phyloP scores from a whole-genome alignment of 805 yeast species.

The Cyberlindnera xishuangbannaensis region DNA sequence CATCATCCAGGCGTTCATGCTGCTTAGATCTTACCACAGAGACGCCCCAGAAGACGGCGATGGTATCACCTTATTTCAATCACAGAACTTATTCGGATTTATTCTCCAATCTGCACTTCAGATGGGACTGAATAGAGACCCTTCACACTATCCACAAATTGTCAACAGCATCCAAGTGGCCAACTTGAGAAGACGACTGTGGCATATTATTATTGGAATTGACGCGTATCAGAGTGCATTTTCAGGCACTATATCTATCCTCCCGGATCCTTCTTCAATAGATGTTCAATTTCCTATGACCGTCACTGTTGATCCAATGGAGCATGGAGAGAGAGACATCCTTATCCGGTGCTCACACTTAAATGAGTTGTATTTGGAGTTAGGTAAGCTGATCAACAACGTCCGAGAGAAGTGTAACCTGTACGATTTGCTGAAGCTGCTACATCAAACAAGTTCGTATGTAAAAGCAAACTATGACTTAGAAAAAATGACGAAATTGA shows the following conservation, averaged over 20 bases:
- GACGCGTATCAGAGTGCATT: conserved; percentile 11
- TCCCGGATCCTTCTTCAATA: conserved; percentile 6
- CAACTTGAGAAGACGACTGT: conserved; percentile 17
- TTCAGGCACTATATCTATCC: conserved; percentile 11
- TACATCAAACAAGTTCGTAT: conserved; percentile 8
- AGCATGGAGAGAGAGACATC: conserved; percentile 10
- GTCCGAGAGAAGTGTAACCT: conserved; percentile 9
- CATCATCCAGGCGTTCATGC: conserved; percentile 37
- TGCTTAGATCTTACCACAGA: conserved; percentile 32
- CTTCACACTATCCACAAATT: conserved; percentile 23
- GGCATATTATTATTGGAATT: conserved; percentile 14
- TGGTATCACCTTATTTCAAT: conserved; percentile 34
- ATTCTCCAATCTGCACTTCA: conserved; percentile 37
- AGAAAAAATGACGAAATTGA: conserved; percentile 5
- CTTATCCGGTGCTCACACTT: conserved; percentile 2
- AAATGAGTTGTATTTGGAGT: conserved; percentile 5
- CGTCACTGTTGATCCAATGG: conserved; percentile 10
- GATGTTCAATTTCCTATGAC: conserved; percentile 16
- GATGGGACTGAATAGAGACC: conserved; percentile 44
- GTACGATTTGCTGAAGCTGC: conserved; percentile 1
- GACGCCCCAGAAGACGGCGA: conserved; percentile 44
- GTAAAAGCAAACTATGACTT: conserved; percentile 10
- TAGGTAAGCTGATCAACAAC: conserved; percentile 11
- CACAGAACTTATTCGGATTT: conserved; percentile 32
- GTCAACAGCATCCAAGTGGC: conserved; percentile 5